phyloP scores from a whole-genome alignment of 352 stramenopile genomes.

The Globisporangium spinosum region DNA sequence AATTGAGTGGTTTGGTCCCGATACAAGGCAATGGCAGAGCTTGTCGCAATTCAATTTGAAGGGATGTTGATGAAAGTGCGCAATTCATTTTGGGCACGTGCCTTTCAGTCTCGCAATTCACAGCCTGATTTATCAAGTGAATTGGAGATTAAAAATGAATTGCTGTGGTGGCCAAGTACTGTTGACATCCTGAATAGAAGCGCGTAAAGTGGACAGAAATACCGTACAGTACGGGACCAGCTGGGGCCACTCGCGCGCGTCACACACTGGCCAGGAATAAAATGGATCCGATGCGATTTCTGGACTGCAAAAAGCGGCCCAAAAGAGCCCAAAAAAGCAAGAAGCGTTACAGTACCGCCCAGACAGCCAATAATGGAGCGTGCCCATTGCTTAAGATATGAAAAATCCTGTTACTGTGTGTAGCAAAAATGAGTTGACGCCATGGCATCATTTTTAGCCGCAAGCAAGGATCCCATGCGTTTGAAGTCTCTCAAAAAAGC shows the following conservation, averaged over 20 bases:
- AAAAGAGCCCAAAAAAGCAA: too few species aligned
- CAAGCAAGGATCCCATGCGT: background rate
- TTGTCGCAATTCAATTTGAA: too few species aligned
- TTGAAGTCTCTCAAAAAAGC: background rate
- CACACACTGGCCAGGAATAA: background rate
- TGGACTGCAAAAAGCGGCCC: too few species aligned
- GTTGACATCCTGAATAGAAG: background rate
- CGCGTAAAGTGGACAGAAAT: background rate
- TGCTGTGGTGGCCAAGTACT: background rate
- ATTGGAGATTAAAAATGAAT: background rate
- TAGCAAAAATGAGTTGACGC: background rate
- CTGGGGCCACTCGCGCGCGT: background rate
- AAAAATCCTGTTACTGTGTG: too few species aligned
- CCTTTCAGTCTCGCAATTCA: background rate
- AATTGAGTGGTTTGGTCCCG: background rate
- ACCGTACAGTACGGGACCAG: background rate
- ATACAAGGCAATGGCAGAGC: background rate
- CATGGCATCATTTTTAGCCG: background rate
- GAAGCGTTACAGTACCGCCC: too few species aligned
- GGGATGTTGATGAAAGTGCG: background rate
- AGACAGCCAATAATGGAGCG: too few species aligned
- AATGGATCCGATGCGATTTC: background rate
- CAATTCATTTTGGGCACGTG: background rate
- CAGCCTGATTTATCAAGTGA: conserved; percentile 1
- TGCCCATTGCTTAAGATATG: too few species aligned